Conservation (phyloP, 2,329 filamentous ascomycete genomes). For the Endoconidiophora polonica region DNA sequence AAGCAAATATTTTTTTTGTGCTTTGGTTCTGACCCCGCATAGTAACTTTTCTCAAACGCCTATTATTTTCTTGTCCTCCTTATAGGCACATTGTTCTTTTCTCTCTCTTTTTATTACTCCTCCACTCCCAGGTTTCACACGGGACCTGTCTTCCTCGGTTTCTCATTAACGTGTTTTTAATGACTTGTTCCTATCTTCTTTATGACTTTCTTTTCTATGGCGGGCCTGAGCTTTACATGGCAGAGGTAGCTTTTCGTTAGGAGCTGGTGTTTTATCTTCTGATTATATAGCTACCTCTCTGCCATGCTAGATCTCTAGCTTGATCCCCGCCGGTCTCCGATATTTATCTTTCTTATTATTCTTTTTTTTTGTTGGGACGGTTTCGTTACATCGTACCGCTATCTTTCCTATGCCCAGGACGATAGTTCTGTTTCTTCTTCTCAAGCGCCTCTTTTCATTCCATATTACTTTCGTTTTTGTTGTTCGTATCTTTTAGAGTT, state of each 20-base stretch:
- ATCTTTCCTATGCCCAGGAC: conserved; percentile 7
- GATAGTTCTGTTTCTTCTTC: not conserved
- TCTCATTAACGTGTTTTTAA: conserved; percentile 6
- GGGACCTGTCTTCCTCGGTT: not conserved
- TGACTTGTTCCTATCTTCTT: conserved; percentile 2
- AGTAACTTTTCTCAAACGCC: not conserved
- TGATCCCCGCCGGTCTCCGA: not conserved
- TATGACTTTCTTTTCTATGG: not conserved
- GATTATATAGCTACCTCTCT: not conserved
- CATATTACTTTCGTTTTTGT: not conserved
- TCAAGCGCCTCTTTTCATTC: not conserved
- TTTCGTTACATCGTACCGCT: not conserved
- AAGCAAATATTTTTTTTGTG: not conserved
- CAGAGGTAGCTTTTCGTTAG: not conserved
- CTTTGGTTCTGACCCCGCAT: not conserved
- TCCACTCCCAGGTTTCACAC: not conserved
- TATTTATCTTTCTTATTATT: conserved; percentile 1
- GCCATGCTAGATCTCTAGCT: not conserved
- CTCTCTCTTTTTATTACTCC: not conserved
- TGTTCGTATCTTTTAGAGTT: conserved; percentile 4
- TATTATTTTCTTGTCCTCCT: not conserved
- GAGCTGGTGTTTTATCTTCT: not conserved
- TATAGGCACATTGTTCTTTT: conserved; percentile 1
- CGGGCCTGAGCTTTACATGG: not conserved
- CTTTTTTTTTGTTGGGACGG: conserved; percentile 3